Evolutionary conservation across 768 basidiomycete genomes (phyloP).

Genomic region (Kwoniella sp.): DNA sequence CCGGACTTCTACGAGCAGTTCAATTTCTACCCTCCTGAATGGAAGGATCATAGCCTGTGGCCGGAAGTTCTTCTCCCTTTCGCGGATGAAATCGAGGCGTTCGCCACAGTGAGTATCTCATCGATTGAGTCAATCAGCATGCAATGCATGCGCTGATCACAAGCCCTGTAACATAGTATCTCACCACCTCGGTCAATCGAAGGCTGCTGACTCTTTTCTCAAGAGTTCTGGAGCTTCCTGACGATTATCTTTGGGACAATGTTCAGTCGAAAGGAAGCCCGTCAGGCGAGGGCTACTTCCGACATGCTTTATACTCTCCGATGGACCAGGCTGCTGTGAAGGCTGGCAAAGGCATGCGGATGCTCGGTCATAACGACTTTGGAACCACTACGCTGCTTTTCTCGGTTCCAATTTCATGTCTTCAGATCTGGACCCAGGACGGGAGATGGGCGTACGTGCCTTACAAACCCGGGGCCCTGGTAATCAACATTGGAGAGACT

Average conservation of each 20-base stretch:
- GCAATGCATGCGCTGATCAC: too few relatives aligned
- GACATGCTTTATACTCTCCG: too few relatives aligned
- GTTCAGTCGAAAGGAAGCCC: conserved; percentile 26
- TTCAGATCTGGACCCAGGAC: conserved; percentile 27
- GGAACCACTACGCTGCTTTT: conserved; percentile 20
- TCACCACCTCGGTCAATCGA: conserved; percentile 21
- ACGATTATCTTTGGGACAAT: conserved; percentile 32
- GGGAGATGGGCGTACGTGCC: conserved; percentile 29
- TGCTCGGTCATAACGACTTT: conserved; percentile 27
- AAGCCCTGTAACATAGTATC: too few relatives aligned
- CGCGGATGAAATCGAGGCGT: conserved; percentile 23
- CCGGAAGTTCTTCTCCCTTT: conserved; percentile 15
- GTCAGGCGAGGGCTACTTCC: background rate
- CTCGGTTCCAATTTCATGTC: conserved; percentile 20
- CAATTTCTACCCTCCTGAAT: conserved; percentile 24
- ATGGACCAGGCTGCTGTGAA: conserved; percentile 1
- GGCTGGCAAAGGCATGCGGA: conserved; percentile 7
- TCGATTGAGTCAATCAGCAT: too few relatives aligned
- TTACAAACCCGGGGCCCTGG: conserved; percentile 23
- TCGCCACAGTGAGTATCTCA: conserved; percentile 13
- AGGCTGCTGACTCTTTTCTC: conserved; percentile 20
- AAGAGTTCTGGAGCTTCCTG: conserved; percentile 32
- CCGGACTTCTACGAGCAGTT: conserved; percentile 13
- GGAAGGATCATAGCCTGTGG: background rate
- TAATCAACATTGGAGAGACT: conserved; percentile 32